Evolutionary conservation across 768 basidiomycete genomes (phyloP).

Genomic region (Plicaturopsis crispa): DNA sequence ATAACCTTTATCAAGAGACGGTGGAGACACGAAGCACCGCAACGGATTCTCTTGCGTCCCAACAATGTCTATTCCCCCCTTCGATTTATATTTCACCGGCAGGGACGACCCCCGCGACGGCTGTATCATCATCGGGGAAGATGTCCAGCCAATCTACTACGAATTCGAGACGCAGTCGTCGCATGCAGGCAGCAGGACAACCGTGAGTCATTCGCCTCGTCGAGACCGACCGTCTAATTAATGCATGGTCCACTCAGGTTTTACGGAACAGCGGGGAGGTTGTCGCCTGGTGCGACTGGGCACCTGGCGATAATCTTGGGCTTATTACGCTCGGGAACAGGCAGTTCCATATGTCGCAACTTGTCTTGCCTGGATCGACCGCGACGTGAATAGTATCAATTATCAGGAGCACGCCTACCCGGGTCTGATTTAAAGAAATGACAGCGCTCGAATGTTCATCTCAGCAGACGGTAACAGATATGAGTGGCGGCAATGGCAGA

Average conservation of each 20-base stretch:
- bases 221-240: slow-evolving; percentile 18
- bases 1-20: no score
- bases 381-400: no score
- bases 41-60: no score
- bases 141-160: slow-evolving; percentile 50
- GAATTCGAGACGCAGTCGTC: slow-evolving; percentile 56
- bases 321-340: slow-evolving; percentile 45
- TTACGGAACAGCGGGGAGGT: slow-evolving; percentile 39
- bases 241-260: slow-evolving; percentile 25
- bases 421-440: no score
- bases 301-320: slow-evolving; percentile 24
- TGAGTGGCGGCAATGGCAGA: slow-evolving; percentile 55
- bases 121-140: slow-evolving; percentile 63
- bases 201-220: slow-evolving; percentile 27
- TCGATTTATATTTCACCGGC: slow-evolving; percentile 63
- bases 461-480: slow-evolving; percentile 49
- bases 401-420: no score
- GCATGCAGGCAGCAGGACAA: slow-evolving; percentile 38
- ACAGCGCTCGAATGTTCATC: slow-evolving; percentile 54
- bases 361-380: slow-evolving; percentile 49
- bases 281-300: slow-evolving; percentile 47
- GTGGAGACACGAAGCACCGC: no score
- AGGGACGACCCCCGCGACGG: slow-evolving; percentile 61
- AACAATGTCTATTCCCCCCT: slow-evolving; percentile 30
- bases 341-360: slow-evolving; percentile 52